Base-by-base conservation (phyloP, 1,284 basidiomycete genomes). In the Anthracocystis panici-leucophaei region DNA sequence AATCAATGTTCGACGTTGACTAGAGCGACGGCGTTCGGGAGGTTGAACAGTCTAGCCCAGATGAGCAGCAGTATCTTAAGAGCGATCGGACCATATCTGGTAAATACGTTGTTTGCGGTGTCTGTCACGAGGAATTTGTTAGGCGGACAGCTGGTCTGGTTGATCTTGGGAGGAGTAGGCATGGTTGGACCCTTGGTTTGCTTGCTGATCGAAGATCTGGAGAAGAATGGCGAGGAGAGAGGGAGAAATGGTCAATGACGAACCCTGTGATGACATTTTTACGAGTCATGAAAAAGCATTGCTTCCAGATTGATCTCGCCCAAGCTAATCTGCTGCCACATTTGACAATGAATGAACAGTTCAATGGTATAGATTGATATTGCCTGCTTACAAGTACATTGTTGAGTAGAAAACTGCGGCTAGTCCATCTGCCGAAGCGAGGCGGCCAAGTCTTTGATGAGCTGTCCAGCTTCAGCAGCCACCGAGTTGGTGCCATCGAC, bases 131-230 rank as follows among this genome's bases (percentile, higher is more conserved):
- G 66, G 23, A 64, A 73, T 18, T 18, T 79, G 14, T 16, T 77
- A 2, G 69, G 68, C 12, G 78, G 80, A 3, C 70, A 80, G 25
- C 38, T 79, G 51, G 72, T 80, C 7, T 82, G 77, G 77, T 21
- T 79, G 14, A 45, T 75, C 1, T 29, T 81, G 5, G 60, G 62
- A 0, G 20, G 56, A 9, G 21, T 70, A 9, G 64, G 68, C 12
- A 21, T 63, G 18, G 27, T 61, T 0, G 75, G 77, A 1, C 57
- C 65, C 2, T 1, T 61, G 25, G 14, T 33, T 5, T 62, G 65
- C 21, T 40, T 65, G 27, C 9, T 44, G 38, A 59, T 74, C 10
- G 44, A 56, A 1, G 65, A 74, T 27, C 31, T 74, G 45, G 71
- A 74, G 16, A 35, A 50, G 35, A n/a, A 38, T 12, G 29, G 29